Evolutionary conservation across 148 eudicot genomes (phyloP).

Genomic region (Rhododendron kiyosumense): DNA sequence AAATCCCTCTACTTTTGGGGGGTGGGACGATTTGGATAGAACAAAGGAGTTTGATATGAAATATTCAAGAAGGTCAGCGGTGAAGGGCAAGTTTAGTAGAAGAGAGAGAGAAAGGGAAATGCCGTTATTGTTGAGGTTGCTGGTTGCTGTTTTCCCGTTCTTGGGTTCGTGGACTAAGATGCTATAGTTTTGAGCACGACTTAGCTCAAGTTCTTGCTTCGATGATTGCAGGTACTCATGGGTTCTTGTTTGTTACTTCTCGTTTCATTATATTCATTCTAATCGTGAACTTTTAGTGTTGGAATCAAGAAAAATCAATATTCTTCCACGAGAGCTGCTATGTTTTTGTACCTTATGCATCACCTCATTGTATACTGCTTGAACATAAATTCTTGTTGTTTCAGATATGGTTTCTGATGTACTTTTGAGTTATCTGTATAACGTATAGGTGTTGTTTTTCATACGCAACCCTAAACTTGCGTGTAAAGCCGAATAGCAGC

Average conservation of each 20-base stretch:
- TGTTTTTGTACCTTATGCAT: neutral
- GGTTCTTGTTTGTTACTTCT: neutral
- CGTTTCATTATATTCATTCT: neutral
- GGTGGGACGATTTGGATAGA: conserved; percentile 80
- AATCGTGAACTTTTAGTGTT: neutral
- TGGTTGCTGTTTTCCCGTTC: conserved; percentile 66
- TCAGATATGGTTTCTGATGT: no score
- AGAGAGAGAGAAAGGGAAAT: conserved; percentile 27
- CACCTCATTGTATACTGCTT: neutral
- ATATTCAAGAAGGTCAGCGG: neutral
- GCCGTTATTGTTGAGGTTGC: conserved; percentile 61
- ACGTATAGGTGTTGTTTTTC: no score
- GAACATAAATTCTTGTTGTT: neutral
- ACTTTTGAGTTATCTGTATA: no score
- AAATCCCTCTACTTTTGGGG: conserved; percentile 42
- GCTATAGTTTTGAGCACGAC: conserved; percentile 13
- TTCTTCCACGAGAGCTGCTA: neutral
- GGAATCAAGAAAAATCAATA: neutral
- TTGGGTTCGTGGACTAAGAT: conserved; percentile 57
- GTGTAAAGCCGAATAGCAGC: no score
- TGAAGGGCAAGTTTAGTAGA: conserved; percentile 26
- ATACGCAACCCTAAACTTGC: no score
- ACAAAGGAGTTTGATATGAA: conserved; percentile 15
- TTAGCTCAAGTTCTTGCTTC: neutral
- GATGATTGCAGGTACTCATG: neutral